Evolutionary conservation across 768 basidiomycete genomes (phyloP).

Genomic region (Hericium rajendrae): DNA sequence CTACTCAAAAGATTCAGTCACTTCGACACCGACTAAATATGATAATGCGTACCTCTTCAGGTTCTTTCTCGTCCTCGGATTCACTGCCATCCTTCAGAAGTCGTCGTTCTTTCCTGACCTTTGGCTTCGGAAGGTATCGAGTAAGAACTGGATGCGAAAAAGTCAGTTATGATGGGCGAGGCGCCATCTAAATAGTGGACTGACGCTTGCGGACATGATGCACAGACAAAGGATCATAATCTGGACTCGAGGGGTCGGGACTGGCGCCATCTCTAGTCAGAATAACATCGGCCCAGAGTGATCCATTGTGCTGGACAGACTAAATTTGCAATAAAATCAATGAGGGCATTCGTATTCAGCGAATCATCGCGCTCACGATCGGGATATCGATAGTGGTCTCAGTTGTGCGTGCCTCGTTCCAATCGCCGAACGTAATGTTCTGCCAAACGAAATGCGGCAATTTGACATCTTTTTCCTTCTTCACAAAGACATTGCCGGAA

Average conservation of each 20-base stretch:
- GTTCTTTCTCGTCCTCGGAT: constrained; percentile 31
- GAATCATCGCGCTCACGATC: constrained; percentile 33
- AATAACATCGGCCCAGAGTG: constrained; percentile 79
- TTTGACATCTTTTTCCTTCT: constrained; percentile 32
- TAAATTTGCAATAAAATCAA: constrained; percentile 19
- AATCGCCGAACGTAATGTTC: constrained; percentile 72
- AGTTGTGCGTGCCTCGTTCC: constrained; percentile 47
- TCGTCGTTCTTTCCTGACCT: constrained; percentile 74
- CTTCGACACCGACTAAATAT: background rate
- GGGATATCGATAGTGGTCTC: constrained; percentile 58
- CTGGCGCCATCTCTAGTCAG: constrained; percentile 55
- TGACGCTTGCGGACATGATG: constrained; percentile 70
- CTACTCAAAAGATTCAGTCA: constrained; percentile 6
- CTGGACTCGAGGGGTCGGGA: constrained; percentile 48
- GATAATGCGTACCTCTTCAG: constrained; percentile 31
- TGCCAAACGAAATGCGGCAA: constrained; percentile 70
- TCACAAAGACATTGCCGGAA: constrained; percentile 47
- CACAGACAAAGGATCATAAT: constrained; percentile 46
- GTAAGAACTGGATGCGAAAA: constrained; percentile 54
- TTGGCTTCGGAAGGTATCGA: constrained; percentile 66
- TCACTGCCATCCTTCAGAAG: constrained; percentile 41
- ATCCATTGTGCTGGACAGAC: constrained; percentile 71
- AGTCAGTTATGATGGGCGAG: background rate
- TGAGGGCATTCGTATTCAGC: background rate
- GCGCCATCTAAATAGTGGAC: constrained; percentile 19